These are phyloP conservation scores for Pholiota conissans DNA, from an alignment of 768 basidiomycete genomes.

Conservation along the genomic window DNA sequence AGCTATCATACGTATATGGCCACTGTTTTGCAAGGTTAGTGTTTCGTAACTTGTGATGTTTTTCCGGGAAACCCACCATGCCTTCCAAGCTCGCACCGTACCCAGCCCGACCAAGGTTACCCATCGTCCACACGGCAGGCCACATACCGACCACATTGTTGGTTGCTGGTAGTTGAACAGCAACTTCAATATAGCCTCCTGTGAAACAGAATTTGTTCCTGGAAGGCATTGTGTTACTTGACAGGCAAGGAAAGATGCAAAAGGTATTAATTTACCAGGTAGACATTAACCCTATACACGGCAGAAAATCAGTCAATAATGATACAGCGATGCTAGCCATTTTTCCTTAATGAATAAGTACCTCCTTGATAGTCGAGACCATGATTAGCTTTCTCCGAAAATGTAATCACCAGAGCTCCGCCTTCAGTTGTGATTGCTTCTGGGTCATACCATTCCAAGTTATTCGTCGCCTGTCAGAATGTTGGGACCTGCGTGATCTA, in stretches of 20 bases:
- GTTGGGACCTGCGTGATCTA: neutral
- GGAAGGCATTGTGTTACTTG: slow-evolving; percentile 1
- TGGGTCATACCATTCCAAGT: slow-evolving; percentile 90
- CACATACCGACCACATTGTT: slow-evolving; percentile 69
- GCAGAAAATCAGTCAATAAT: slow-evolving; percentile 12
- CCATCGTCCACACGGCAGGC: slow-evolving; percentile 84
- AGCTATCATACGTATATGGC: slow-evolving; percentile 83
- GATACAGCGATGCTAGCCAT: slow-evolving; percentile 53
- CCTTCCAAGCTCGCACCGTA: slow-evolving; percentile 88
- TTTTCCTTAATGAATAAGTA: slow-evolving; percentile 46
- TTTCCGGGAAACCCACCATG: slow-evolving; percentile 42
- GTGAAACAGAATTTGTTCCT: slow-evolving; percentile 97
- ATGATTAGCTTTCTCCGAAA: slow-evolving; percentile 66
- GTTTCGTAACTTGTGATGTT: slow-evolving; percentile 2
- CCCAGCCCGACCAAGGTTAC: slow-evolving; percentile 83
- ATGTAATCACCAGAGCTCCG: slow-evolving; percentile 76
- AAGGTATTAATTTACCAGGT: slow-evolving; percentile 44
- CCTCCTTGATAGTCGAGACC: slow-evolving; percentile 73
- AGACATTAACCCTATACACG: slow-evolving; percentile 54
- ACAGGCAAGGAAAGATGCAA: slow-evolving; percentile 41
- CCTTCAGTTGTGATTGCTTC: slow-evolving; percentile 68
- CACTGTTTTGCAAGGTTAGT: slow-evolving; percentile 42
- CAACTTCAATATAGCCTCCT: slow-evolving; percentile 74
- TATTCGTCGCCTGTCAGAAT: slow-evolving; percentile 53
- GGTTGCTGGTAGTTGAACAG: slow-evolving; percentile 66